Conservation (phyloP, 2,329 filamentous ascomycete genomes). For the Xylariaceae sp. region DNA sequence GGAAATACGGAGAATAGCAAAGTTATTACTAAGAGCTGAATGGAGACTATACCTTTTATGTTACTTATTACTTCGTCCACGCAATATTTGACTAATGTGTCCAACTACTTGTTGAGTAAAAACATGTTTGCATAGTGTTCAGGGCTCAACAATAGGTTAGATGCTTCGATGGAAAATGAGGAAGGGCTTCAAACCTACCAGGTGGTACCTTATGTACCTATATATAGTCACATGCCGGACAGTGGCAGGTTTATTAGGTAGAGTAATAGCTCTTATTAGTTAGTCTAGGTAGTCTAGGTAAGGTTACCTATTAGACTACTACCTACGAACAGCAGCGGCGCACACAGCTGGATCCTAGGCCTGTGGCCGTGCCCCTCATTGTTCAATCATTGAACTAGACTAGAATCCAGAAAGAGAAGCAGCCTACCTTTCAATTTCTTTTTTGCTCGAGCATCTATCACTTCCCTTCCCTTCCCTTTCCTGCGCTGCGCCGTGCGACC, state of each 20-base stretch:
- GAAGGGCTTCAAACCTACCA: background rate
- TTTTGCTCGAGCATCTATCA: conserved; percentile 1
- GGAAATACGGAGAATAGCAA: too few relatives aligned
- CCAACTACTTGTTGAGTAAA: conserved; percentile 14
- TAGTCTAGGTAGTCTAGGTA: too few relatives aligned
- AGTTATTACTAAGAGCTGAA: background rate
- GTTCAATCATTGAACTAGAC: too few relatives aligned
- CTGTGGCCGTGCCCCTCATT: too few relatives aligned
- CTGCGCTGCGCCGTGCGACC: too few relatives aligned
- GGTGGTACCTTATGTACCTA: too few relatives aligned
- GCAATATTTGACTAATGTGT: background rate
- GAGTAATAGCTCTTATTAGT: too few relatives aligned
- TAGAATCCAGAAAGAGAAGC: too few relatives aligned
- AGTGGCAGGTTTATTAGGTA: background rate
- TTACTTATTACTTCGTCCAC: background rate
- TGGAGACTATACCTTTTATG: background rate
- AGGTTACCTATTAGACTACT: too few relatives aligned
- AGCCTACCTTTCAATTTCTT: conserved; percentile 8
- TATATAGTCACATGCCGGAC: conserved; percentile 13
- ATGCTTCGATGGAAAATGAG: background rate
- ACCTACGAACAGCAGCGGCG: too few relatives aligned
- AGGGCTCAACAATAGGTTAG: background rate
- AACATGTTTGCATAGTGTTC: background rate
- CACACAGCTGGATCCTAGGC: too few relatives aligned
- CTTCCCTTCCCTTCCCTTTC: background rate